These are phyloP conservation scores for Chenopodium album DNA, from an alignment of 148 eudicot genomes.

Conservation along the genomic window DNA sequence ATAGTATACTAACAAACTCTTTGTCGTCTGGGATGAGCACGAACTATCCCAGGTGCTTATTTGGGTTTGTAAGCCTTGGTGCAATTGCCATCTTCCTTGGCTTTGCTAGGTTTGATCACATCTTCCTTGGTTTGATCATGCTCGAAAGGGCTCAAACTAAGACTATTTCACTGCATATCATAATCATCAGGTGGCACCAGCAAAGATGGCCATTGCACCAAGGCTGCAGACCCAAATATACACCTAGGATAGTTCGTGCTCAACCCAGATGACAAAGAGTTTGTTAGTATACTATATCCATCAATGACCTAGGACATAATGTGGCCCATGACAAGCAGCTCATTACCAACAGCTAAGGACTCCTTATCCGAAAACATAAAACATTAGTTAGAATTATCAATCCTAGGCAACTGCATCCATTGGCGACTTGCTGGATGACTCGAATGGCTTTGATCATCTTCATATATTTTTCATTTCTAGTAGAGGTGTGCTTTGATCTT, in stretches of 20 bases:
- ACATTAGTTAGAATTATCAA: conserved; percentile 55
- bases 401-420: conserved; percentile 79
- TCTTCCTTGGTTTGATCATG: conserved; percentile 69
- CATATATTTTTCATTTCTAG: no score
- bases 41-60: conserved; percentile 79
- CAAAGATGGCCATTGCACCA: conserved; percentile 74
- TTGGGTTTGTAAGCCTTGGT: conserved; percentile 83
- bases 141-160: conserved; percentile 61
- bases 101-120: conserved; percentile 62
- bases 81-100: conserved; percentile 57
- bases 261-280: conserved; percentile 69
- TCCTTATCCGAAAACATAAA: conserved; percentile 76
- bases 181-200: conserved; percentile 51
- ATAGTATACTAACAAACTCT: conserved; percentile 62
- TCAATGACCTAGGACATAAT: conserved; percentile 54
- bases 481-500: no score
- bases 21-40: conserved; percentile 71
- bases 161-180: conserved; percentile 46
- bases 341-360: conserved; percentile 86
- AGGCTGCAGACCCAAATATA: conserved; percentile 83
- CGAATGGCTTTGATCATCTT: no score
- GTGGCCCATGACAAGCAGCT: conserved; percentile 83
- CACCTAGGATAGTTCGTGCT: conserved; percentile 76
- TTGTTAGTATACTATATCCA: conserved; percentile 61
- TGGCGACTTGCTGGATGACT: conserved; percentile 47